Base-by-base conservation (phyloP, 2,329 filamentous ascomycete species). In the Fusarium dlaminii region DNA sequence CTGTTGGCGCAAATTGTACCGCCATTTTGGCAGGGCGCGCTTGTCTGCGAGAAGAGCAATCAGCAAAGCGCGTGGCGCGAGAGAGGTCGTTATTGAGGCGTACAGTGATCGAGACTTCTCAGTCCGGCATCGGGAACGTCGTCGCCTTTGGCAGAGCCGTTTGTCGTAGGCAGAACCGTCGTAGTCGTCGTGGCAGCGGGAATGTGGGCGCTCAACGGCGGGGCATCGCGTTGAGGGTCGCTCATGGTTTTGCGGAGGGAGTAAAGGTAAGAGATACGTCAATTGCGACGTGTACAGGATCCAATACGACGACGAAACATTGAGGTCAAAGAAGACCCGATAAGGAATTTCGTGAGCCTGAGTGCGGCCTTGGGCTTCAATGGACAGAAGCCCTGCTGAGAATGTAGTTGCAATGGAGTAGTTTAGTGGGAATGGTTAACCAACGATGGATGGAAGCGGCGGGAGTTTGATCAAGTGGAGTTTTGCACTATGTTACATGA, bases 1-100 rank as follows among this genome's bases (percentile, higher is more conserved):
- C 77, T 86, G 87, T 82, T 97, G 92, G 81, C 96, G 94, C 76
- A 98, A 84, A 71, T 87, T 86, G 85, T 98, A 98, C 78, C 96
- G 92, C 96, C 96, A 98, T 88, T 83, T 83, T 62, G 96, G 95
- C 66, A 99, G 90, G 75, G 91, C 91, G 81, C 91, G 90, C 80
- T 93, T 94, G 84, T 98, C 95, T 98, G 43, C 42, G 29, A 59
- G 49, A 52, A 55, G 55, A 52, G 34, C 45, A 58, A 71, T 75
- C 67, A 74, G 62, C 55, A 48, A 56, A 36, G 63, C 14, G 56
- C 56, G 60, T 42, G 46, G 55, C 43, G 51, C 30, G 66, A 29
- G 27, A 42, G n/a, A 46, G 36, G 42, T 29, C 36, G 20, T 24
- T 24, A 24, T 27, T 49, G 37, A 43, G 51, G 60, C 45, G 70